Base-by-base conservation (phyloP, 495 filamentous ascomycete species). In the Oidiodendron maius region DNA sequence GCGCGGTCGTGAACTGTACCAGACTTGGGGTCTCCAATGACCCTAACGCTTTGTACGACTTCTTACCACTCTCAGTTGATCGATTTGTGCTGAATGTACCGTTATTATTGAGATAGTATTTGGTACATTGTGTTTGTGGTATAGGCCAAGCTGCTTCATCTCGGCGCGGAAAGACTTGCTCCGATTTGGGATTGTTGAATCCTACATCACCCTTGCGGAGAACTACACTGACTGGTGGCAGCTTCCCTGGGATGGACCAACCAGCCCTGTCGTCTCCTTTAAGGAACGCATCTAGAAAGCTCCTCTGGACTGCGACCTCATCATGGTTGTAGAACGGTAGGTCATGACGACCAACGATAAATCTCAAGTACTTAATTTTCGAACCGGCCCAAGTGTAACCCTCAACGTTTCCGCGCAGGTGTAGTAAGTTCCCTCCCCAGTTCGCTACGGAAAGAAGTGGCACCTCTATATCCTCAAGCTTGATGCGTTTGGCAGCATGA, bases 311-410 rank as follows among this genome's bases (percentile, higher is more conserved):
- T 48, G 82, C 74, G 3, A 82, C 81, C 46, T 83, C 76, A 30
- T 83, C 77, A 2, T 70, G 52, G 51, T 83, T 84, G 63, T 84
- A 87, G 64, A 87, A 86, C 0, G 83, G 83, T 6, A 87, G 67
- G 54, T 87, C 82, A 53, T 87, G 83, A 0, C 83, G 72, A 10
- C 82, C 83, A 0, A 75, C 80, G 53, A 86, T 81, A 57, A 84
- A 81, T 9, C 81, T 72, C 4, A 86, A 63, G 51, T 81, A 85
- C 59, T 86, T 86, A 34, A 78, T 60, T 42, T 76, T 65, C 1
- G 78, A 82, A 0, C 79, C 77, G 0, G 81, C 79, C 40, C 77
- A 64, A 3, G 64, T 72, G 48, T 69, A 86, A 0, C 81, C 82
- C 50, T 81, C 67, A 4, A 86, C 71, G 50, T 86, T 86, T 1